These are phyloP conservation scores for Achaetomiella virescens DNA, from an alignment of 495 filamentous ascomycete genomes.

Conservation along the genomic window DNA sequence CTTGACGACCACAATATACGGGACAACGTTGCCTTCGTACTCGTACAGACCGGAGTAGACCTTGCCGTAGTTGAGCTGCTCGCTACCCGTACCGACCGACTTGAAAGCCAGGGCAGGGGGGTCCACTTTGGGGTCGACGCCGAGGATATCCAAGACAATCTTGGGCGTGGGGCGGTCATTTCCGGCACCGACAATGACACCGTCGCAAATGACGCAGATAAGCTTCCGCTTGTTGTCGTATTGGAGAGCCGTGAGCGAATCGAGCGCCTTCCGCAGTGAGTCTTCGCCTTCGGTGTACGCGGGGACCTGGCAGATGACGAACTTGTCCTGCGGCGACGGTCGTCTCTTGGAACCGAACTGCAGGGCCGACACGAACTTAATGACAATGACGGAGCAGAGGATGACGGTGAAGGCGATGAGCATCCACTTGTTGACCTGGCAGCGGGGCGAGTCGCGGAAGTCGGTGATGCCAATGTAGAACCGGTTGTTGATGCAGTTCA, in stretches of 20 bases:
- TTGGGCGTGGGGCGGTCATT: conserved; percentile 96
- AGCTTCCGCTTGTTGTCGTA: conserved; percentile 98
- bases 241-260: conserved; percentile 86
- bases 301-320: conserved; percentile 96
- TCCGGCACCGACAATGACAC: conserved; percentile 92
- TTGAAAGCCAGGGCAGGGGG: conserved; percentile 90
- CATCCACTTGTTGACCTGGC: conserved; percentile 88
- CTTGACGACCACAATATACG: conserved; percentile 93
- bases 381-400: conserved; percentile 68
- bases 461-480: conserved; percentile 82
- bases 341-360: conserved; percentile 90
- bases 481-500: conserved; percentile 73
- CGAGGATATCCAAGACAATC: conserved; percentile 94
- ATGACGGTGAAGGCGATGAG: conserved; percentile 79
- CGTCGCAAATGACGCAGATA: conserved; percentile 89
- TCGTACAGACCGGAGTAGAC: conserved; percentile 98
- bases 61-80: conserved; percentile 96
- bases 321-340: conserved; percentile 90
- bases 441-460: conserved; percentile 69
- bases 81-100: conserved; percentile 79
- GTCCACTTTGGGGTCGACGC: conserved; percentile 94
- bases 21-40: conserved; percentile 94
- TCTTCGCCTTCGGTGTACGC: conserved; percentile 98
- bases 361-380: conserved; percentile 90
- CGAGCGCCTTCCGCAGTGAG: conserved; percentile 80